Evolutionary conservation across 495 filamentous ascomycete species (phyloP), one percentile per base, ranked within the genome.

Genomic region (Lophium mytilinum): DNA sequence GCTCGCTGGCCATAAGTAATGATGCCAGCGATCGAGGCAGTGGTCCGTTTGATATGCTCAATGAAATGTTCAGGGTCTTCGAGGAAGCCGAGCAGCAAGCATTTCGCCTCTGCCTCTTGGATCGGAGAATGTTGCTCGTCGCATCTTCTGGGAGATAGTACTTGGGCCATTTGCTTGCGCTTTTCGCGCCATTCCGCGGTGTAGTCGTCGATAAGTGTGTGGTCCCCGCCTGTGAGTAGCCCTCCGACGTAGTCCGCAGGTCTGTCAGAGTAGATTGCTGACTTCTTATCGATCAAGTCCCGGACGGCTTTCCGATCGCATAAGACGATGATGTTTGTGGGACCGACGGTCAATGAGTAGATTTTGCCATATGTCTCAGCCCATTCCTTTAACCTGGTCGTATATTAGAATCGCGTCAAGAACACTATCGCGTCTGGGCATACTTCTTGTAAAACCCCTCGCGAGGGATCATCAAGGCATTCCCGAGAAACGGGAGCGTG

Each of bases 291-390:
- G 61, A 82, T 69, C 37, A 82, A 64, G 21, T 81, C 79, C 49
- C 72, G 77, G n/a, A 82, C 81, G 14, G 83, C 75, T 12, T 81
- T 73, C 0, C 82, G 80, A 19, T 84, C 83, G 1, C 79, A 82
- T 34, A 86, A 73, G 47, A 85, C 73, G 51, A 87, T 77, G 30
- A 83, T 86, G 1, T 82, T 80, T 17, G 76, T 74, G 5, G 81
- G 75, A 0, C 84, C 83, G 51, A 83, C 74, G 76, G 82, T 83
- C 9, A 87, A 72, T 5, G 82, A 84, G 56, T 82, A 79, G 4
- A 83, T 80, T 33, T 79, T 78, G 19, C 80, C 80, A 59, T 81
- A 79, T 42, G 66, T 63, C 50, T 76, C 68, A 37, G 75, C 73
- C 67, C 80, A 78, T 60, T 80, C 68, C 55, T 77, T 53, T 67